Conservation (phyloP, 2,329 filamentous ascomycete genomes). For the Fulvia fulva region DNA sequence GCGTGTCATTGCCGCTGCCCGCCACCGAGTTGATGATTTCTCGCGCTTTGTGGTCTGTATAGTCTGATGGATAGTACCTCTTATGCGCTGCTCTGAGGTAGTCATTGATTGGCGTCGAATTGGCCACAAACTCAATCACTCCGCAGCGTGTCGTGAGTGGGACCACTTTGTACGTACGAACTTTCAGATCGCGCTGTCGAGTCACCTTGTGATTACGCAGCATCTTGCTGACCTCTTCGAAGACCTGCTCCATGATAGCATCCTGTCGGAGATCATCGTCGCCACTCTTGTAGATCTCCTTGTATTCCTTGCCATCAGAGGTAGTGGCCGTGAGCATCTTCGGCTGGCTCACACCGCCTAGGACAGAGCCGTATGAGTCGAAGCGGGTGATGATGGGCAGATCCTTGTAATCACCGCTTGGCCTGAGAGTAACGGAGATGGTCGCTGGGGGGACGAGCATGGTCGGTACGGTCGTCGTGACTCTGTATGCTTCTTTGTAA, state of each 20-base stretch:
- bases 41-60: conserved; percentile 70
- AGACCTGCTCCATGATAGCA: conserved; percentile 98
- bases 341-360: conserved; percentile 83
- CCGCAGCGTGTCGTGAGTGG: conserved; percentile 81
- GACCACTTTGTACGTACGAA: conserved; percentile 95
- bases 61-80: conserved; percentile 77
- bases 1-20: conserved; percentile 55
- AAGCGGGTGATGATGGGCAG: conserved; percentile 72
- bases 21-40: conserved; percentile 75
- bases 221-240: conserved; percentile 88
- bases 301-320: conserved; percentile 74
- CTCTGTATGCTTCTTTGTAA: conserved; percentile 43
- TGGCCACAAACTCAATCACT: conserved; percentile 93
- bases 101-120: conserved; percentile 88
- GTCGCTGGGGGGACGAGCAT: conserved; percentile 81
- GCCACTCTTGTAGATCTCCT: conserved; percentile 90
- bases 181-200: conserved; percentile 80
- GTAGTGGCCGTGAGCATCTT: conserved; percentile 85
- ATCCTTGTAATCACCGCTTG: conserved; percentile 68
- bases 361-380: conserved; percentile 73
- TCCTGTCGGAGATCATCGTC: conserved; percentile 93
- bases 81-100: conserved; percentile 89
- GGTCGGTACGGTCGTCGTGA: conserved; percentile 47
- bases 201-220: conserved; percentile 82
- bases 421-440: conserved; percentile 72